phyloP scores from a whole-genome alignment of 768 basidiomycete genomes.

The Symmetrospora coprosmae region DNA sequence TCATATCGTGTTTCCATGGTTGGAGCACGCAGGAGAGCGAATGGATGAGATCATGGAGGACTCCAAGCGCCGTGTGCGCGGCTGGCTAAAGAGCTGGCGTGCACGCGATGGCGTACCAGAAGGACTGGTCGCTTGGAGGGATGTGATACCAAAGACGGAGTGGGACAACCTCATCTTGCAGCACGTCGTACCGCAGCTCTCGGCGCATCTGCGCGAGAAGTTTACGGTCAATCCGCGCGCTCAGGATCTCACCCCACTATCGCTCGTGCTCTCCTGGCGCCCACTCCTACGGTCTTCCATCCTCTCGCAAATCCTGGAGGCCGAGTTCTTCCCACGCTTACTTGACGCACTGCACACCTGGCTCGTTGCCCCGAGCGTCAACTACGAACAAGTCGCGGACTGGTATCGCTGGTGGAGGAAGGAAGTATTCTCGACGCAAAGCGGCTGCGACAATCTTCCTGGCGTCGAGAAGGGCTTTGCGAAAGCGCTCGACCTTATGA shows the following conservation, averaged over 20 bases:
- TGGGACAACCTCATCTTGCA: slow-evolving; percentile 88
- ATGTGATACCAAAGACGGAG: slow-evolving; percentile 48
- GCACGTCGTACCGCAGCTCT: slow-evolving; percentile 81
- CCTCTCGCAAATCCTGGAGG: slow-evolving; percentile 68
- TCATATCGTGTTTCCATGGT: slow-evolving; percentile 83
- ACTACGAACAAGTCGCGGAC: slow-evolving; percentile 77
- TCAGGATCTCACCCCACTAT: slow-evolving; percentile 72
- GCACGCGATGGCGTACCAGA: slow-evolving; percentile 56
- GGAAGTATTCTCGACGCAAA: slow-evolving; percentile 54
- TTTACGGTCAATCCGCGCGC: slow-evolving; percentile 81
- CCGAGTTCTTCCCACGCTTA: slow-evolving; percentile 96
- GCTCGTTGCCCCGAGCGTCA: slow-evolving; percentile 77
- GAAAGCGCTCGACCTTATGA: slow-evolving; percentile 80
- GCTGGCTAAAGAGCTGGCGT: slow-evolving; percentile 59
- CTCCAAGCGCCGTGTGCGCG: slow-evolving; percentile 70
- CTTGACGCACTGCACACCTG: slow-evolving; percentile 77
- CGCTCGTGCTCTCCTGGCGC: slow-evolving; percentile 63
- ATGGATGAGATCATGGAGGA: slow-evolving; percentile 75
- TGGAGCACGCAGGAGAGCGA: slow-evolving; percentile 63
- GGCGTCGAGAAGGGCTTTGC: slow-evolving; percentile 69
- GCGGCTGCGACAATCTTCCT: slow-evolving; percentile 51
- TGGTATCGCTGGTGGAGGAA: slow-evolving; percentile 80
- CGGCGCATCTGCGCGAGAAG: slow-evolving; percentile 55
- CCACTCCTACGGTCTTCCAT: slow-evolving; percentile 58
- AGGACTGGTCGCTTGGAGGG: slow-evolving; percentile 69